Percentiles rank a stretch among this genome's conserved stretches.
These are phyloP conservation scores for Sclerotinia minor DNA, from an alignment of 2,329 filamentous ascomycete species.

Conservation along the genomic window DNA sequence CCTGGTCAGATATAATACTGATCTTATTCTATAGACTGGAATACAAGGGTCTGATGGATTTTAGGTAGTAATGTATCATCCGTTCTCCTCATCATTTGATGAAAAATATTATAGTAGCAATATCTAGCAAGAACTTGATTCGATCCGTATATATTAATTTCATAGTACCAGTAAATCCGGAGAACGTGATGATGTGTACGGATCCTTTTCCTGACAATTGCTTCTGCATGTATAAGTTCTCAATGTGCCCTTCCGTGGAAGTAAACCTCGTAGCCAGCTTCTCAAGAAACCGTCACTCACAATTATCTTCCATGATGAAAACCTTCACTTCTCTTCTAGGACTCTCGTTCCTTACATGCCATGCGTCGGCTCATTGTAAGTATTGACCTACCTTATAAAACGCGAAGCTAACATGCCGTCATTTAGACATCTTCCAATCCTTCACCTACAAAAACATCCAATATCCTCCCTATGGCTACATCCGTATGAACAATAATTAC, in stretches of 20 bases:
- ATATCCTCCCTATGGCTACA: conserved; percentile 50
- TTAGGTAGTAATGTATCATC: neutral
- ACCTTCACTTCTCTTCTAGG: neutral
- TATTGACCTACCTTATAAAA: neutral
- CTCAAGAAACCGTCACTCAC: neutral
- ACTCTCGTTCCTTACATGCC: neutral
- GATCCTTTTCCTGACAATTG: neutral
- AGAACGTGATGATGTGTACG: neutral
- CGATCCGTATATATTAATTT: neutral
- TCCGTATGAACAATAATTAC: conserved; percentile 49
- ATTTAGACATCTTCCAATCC: conserved; percentile 37
- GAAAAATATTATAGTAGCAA: neutral
- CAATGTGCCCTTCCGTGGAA: neutral
- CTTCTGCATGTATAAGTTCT: neutral
- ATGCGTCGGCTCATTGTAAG: conserved; percentile 24
- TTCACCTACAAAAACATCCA: conserved; percentile 33
- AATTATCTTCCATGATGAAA: conserved; percentile 9
- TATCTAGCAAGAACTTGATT: neutral
- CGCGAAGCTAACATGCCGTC: neutral
- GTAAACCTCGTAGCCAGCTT: neutral
- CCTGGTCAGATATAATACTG: neutral
- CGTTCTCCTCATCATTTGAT: conserved; percentile 12
- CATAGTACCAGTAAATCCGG: neutral
- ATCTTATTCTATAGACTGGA: neutral
- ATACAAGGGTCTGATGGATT: too few species aligned